Evolutionary conservation across 208 protist genomes (phyloP), one percentile per base, ranked within the genome.

Genomic region (Crithidia sp.): DNA sequence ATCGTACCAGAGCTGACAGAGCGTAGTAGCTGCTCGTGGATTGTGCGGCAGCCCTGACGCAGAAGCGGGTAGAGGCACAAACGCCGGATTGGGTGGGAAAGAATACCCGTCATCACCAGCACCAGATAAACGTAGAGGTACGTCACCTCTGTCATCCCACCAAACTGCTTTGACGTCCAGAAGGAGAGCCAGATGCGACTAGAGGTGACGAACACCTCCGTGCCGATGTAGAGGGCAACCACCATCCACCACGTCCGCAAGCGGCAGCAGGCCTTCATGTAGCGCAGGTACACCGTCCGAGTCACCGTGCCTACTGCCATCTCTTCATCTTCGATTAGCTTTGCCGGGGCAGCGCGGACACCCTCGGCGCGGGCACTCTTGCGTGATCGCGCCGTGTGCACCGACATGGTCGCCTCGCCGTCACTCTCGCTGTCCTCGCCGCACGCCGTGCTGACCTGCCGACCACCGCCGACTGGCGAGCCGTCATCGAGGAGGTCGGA

Each of bases 251-350:
- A 28, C 28, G 28, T 28, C 28, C 28, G 28, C 28, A 28, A 1
- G 1, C 28, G 28, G 1, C 28, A 28, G 28, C 82, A 86, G 4
- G 80, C 62, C 13, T 54, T 44, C 6, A 83, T 56, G 70, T 98
- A 98, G 16, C 54, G 53, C 9, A 54, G 36, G 71, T 96, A 97
- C 0, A 85, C 73, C 8, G 0, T 2, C 9, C 77, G 43, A 40
- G 79, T 49, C 0, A 98, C 91, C 5, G 78, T 50, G 19, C 94
- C 85, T 0, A 39, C 28, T 7, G 81, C 75, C 52, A 75, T 77
- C 62, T 91, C 85, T 61, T 90, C 88, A 2, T 74, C 70, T 2
- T 66, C 45, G 12, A 7, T 49, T 14, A 49, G 45, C 45, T 49
- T 7, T 49, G 7, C 45, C 28, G 28, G 28, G 0, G 12, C 45